Evolutionary conservation across 176 grass and related monocot species (phyloP), one percentile per base, ranked within the genome.

Genomic region (Hsuehochloa calcarea): DNA sequence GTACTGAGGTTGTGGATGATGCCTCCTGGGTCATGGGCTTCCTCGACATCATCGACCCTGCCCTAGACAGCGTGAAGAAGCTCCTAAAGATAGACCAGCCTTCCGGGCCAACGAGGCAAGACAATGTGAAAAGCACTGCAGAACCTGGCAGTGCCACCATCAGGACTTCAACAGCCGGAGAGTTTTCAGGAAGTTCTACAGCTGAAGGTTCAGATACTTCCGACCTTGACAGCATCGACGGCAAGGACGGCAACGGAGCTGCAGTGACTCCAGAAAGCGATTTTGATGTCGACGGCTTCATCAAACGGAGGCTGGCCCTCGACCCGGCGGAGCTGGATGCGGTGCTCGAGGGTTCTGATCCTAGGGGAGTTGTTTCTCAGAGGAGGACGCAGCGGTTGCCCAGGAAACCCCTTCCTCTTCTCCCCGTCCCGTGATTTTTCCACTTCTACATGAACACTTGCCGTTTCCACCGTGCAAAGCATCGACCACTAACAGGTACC

Each of bases 11-110:
- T 79, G 91, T 98, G 64, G 96, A 98, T 80, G 96, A 98, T 81
- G 89, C 93, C 65, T 92, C 93, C 26, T 98, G 96, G 96, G 85
- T 95, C 62, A 95, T 93, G 91, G 91, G 93, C 60, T 92, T 98
- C 74, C 79, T 93, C 7, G 93, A 98, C 73, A 86, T 98, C 84
- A 95, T 98, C 10, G 96, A 98, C 83, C 96, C 96, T 51, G 96
- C 96, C 65, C 86, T 98, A 44, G 93, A 93, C 83, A 92, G 88
- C 59, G 87, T 98, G 61, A 98, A 98, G 83, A 82, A 87, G 65
- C 86, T 98, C 52, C 59, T 98, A 54, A 93, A 95, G 74, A 82
- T 92, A 31, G 90, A 95, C 77, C 91, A 85, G 68, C 71, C 66
- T 26, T 88, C 88, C 4, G 78, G 74, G 29, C 67, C 71, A 6